Base-by-base conservation (phyloP, 2,329 filamentous ascomycete genomes). In the Pestalotiopsis sp. region DNA sequence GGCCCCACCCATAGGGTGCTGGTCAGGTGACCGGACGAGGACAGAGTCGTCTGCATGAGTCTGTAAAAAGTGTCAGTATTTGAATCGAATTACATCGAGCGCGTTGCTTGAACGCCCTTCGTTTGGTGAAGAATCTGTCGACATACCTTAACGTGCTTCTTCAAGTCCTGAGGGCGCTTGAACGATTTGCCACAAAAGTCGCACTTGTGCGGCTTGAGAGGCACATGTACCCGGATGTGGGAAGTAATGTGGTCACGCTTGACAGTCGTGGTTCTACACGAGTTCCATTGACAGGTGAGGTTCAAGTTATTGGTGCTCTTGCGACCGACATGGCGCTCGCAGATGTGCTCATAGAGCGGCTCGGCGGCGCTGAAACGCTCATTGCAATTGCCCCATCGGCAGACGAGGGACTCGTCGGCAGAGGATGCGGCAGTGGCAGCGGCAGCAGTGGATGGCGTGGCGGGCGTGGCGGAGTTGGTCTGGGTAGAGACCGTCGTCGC, bases 261-360 rank as follows among this genome's bases (percentile, higher is more conserved):
- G 79, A 98, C 95, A 2, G 95, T 98, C 61, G 94, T 98, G 24
- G 95, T 98, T 71, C 94, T 91, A 84, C 96, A 99, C 71, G 91
- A 92, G 75, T 94, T 96, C 96, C 96, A 99, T 79, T 97, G 93
- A 83, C 96, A 99, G 66, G 94, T 98, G 78, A 99, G 82, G 81
- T 96, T 98, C 77, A 99, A 86, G 82, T 99, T 99, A 85, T 98
- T 98, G 78, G 96, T 99, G 84, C 93, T 97, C 86, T 99, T 99
- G 82, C 96, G 94, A 72, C 96, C 96, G 79, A 99, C 94, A 85
- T 99, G 96, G 77, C 94, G 93, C 80, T 98, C 96, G 82, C 96
- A 98, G 73, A 99, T 94, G 81, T 99, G 96, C 76, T 98, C 95
- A 76, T 90, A 90, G 73, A 90, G 85, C 68, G 80, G 79, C 77